Conservation (phyloP, 208 protist species). For the Angomonas deanei region DNA sequence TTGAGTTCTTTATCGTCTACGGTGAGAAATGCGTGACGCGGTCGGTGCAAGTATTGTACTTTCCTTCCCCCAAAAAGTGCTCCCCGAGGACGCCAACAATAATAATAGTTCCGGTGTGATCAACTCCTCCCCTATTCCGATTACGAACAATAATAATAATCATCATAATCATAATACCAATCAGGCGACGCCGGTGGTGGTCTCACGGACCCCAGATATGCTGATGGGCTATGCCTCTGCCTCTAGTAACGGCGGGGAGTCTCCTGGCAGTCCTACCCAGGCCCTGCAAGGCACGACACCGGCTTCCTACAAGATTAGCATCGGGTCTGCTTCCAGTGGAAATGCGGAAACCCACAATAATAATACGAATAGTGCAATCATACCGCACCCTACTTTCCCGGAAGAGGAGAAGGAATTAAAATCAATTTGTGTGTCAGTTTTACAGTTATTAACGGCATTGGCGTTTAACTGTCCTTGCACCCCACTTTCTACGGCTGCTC, state of each 20-base stretch:
- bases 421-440: slow-evolving; percentile 4
- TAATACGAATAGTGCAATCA: not conserved
- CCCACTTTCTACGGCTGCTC: slow-evolving; percentile 40
- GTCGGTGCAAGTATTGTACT: not conserved
- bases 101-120: too few relatives aligned
- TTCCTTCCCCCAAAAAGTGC: not conserved
- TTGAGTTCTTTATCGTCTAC: not conserved
- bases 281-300: not conserved
- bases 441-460: slow-evolving; percentile 44
- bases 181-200: not conserved
- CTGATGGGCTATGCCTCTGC: not conserved
- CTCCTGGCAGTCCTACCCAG: not conserved
- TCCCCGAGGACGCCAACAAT: not conserved
- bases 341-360: not conserved
- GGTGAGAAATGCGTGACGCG: not conserved
- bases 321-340: not conserved
- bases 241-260: not conserved
- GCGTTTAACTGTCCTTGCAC: slow-evolving; percentile 74
- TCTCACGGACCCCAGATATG: not conserved
- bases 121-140: too few relatives aligned
- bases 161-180: too few relatives aligned
- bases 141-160: too few relatives aligned
- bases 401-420: not conserved
- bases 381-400: not conserved
- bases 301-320: not conserved